Evolutionary conservation across 352 stramenopile species (phyloP), one percentile per base, ranked within the genome.

Genomic region (Phytophthora rubi): DNA sequence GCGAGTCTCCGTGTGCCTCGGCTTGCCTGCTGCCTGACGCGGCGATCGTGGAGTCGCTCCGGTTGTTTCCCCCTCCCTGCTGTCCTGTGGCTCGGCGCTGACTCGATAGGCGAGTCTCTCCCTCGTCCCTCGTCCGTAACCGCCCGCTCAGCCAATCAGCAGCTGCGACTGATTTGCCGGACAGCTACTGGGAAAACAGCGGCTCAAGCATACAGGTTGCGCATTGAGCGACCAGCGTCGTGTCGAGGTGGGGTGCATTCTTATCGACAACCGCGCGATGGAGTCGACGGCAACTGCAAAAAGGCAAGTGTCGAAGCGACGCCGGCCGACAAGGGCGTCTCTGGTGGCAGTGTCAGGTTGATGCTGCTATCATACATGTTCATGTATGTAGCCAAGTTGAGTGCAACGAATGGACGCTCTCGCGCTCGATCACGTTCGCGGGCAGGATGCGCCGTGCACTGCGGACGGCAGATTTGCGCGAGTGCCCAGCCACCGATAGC

Each of bases 91-190:
- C 42, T 53, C 32, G 53, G 44, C 56, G 54, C 68, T 76, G 68
- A 75, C 68, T 73, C 55, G 55, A 65, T 18, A 49, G 49, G 53
- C 60, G 47, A 62, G 62, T 59, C 66, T 78, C 71, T 71, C 71
- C 65, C 61, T 62, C 45, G 68, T 76, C 72, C 61, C 59, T 73
- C 58, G 52, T 52, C 39, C 64, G 56, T 54, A 74, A 74, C 67
- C 53, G 67, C 44, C 28, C 12, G 5, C 59, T 3, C 37, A 67
- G 47, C 70, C 70, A 76, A 76, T 76, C 54, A 73, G n/a, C 37
- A 65, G 55, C 55, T 51, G 39, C 39, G 23, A n/a, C 49, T 56
- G 49, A 56, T 33, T 56, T 37, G 15, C 13, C 21, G 15, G 10
- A 56, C 15, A 51, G 18, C 28, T 30, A 30, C 28, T 30, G 35